Base-by-base conservation (phyloP, 306 rosid species). In the Bauhinia variegata region DNA sequence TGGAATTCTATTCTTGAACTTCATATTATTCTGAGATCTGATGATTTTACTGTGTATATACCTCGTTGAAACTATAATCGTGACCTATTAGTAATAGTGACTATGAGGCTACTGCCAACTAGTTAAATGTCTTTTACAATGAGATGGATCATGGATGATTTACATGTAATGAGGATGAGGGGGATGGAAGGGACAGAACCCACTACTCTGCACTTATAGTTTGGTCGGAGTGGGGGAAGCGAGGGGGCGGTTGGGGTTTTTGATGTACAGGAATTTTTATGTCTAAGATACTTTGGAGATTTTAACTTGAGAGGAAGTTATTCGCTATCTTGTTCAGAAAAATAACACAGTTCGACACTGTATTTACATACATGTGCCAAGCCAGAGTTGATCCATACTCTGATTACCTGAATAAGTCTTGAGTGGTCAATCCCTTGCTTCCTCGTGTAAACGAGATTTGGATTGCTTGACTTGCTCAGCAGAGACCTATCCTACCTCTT, bases 21-120 rank as follows among this genome's bases (percentile, higher is more conserved):
- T 11, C 33, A 23, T 38, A 32, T 16, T 47, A 31, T 47, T 16
- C 49, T 16, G 60, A 48, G 79, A 62, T 67, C 16, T 76, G 44
- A 51, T 10, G 44, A 43, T 56, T 46, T 36, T 34, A 51, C 66
- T 37, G 70, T 72, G 49, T 67, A 78, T 73, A 72, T 71, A 41
- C 54, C 34, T 16, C 78, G 36, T 57, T 65, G 66, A 70, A 37
- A 70, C 39, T 54, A 36, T 36, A 13, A 58, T 14, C n/a, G 59
- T 44, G 16, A 13, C 6, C 47, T 8, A 55, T 62, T 65, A 32
- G 56, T 59, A n/a, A n/a, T 47, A 43, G 54, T 43, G 5, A 4
- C 16, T 18, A 39, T 52, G 63, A 28, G 52, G 17, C 34, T 51
- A 12, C 53, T 37, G 38, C 30, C 16, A 33, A 43, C 54, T 39